Conservation (phyloP, 208 protist genomes). For the Wallacemonas rigidus region DNA sequence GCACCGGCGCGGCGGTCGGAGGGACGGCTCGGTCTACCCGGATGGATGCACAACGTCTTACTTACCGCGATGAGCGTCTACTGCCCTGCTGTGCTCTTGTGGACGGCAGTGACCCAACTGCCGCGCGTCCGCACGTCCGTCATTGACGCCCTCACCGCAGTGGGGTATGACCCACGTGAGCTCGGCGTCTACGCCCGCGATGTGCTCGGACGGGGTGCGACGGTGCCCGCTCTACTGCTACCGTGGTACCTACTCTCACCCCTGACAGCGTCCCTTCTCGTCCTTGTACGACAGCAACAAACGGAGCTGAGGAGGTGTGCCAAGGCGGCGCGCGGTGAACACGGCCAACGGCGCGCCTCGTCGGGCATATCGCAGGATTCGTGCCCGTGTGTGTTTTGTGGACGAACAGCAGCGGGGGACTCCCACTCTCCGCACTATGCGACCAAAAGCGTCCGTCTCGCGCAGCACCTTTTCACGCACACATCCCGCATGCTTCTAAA, state of each 20-base stretch:
- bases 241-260: conserved; percentile 15
- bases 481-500: no score
- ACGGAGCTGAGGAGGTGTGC: not conserved
- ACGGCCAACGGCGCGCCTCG: not conserved
- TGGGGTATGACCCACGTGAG: conserved; percentile 16
- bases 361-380: not conserved
- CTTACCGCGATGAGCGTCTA: conserved; percentile 19
- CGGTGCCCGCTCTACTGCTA: conserved; percentile 2
- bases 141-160: conserved; percentile 7
- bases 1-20: no score
- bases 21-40: no score
- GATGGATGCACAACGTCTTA: conserved; percentile 3
- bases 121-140: conserved; percentile 14
- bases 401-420: no score
- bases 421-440: not conserved
- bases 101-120: conserved; percentile 15
- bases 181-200: conserved; percentile 14
- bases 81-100: conserved; percentile 24
- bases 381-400: not conserved
- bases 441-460: conserved; percentile 5
- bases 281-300: not conserved
- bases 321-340: not conserved
- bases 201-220: not conserved
- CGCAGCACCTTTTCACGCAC: not conserved
- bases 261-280: conserved; percentile 1